Conservation (phyloP, 441 rosid species). For the Populus tomentosa region DNA sequence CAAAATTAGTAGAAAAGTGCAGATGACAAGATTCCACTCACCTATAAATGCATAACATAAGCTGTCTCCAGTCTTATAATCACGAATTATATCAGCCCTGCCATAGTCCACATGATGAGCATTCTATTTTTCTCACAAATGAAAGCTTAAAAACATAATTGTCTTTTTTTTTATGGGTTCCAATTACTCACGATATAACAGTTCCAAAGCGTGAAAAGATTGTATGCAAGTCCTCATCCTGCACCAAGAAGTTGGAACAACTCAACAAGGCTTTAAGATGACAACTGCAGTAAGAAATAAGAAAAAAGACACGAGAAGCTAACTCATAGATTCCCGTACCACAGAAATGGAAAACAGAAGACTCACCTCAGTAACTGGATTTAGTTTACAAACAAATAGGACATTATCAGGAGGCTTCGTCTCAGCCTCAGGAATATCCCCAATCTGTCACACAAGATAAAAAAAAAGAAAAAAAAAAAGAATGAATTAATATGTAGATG, state of each 20-base stretch:
- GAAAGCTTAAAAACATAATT: conserved; percentile 1
- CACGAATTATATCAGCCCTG: conserved; percentile 96
- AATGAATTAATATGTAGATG: conserved; percentile 8
- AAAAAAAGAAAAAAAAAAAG: conserved; percentile 8
- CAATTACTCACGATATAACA: conserved; percentile 63
- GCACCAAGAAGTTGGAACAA: conserved; percentile 26
- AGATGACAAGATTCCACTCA: conserved; percentile 31
- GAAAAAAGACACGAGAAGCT: background rate
- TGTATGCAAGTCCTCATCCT: conserved; percentile 98
- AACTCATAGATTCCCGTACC: background rate
- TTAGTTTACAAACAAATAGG: conserved; percentile 93
- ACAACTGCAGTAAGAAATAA: background rate
- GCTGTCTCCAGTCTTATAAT: conserved; percentile 95
- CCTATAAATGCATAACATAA: conserved; percentile 95
- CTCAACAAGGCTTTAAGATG: conserved; percentile 4
- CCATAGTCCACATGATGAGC: conserved; percentile 21
- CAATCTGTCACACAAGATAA: conserved; percentile 52
- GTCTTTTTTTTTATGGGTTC: background rate
- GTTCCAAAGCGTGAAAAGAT: conserved; percentile 98
- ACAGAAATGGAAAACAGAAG: conserved; percentile 9
- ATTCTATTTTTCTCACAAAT: background rate
- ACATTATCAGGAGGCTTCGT: conserved; percentile 95
- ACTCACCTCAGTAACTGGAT: conserved; percentile 96
- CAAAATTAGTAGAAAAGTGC: background rate
- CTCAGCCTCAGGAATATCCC: conserved; percentile 98